These are phyloP conservation scores for Cladophialophora exuberans DNA, from an alignment of 2,329 filamentous ascomycete species.

Conservation along the genomic window DNA sequence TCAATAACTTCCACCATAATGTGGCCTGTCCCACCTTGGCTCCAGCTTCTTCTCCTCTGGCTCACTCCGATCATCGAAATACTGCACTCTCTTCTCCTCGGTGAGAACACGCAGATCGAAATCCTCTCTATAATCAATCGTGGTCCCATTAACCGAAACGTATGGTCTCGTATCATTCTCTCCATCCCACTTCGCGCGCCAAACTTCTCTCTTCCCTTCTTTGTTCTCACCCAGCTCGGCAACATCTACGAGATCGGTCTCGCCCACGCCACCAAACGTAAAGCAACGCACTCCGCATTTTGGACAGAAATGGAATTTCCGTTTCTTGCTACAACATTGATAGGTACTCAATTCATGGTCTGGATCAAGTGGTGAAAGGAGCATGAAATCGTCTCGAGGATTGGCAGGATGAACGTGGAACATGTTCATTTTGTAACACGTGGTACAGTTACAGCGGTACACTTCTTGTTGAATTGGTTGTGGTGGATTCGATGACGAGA, in stretches of 20 bases:
- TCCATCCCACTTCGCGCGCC: slow-evolving; percentile 36
- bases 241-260: slow-evolving; percentile 32
- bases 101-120: slow-evolving; percentile 36
- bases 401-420: slow-evolving; percentile 50
- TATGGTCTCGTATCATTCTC: slow-evolving; percentile 34
- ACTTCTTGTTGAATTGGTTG: slow-evolving; percentile 34
- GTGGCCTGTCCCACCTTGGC: slow-evolving; percentile 35
- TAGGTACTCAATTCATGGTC: slow-evolving; percentile 48
- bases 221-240: slow-evolving; percentile 31
- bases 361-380: slow-evolving; percentile 48
- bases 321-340: slow-evolving; percentile 36
- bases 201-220: slow-evolving; percentile 35
- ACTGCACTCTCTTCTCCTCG: slow-evolving; percentile 37
- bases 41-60: slow-evolving; percentile 33
- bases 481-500: slow-evolving; percentile 32
- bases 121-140: slow-evolving; percentile 36
- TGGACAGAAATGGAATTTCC: slow-evolving; percentile 53
- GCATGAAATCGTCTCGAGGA: slow-evolving; percentile 49
- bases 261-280: slow-evolving; percentile 42
- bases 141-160: slow-evolving; percentile 36
- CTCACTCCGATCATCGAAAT: slow-evolving; percentile 35
- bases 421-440: slow-evolving; percentile 54
- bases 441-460: slow-evolving; percentile 54
- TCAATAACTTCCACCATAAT: slow-evolving; percentile 36
- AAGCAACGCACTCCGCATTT: slow-evolving; percentile 52